Evolutionary conservation across 768 basidiomycete species (phyloP).

Genomic region (Suillus subluteus): DNA sequence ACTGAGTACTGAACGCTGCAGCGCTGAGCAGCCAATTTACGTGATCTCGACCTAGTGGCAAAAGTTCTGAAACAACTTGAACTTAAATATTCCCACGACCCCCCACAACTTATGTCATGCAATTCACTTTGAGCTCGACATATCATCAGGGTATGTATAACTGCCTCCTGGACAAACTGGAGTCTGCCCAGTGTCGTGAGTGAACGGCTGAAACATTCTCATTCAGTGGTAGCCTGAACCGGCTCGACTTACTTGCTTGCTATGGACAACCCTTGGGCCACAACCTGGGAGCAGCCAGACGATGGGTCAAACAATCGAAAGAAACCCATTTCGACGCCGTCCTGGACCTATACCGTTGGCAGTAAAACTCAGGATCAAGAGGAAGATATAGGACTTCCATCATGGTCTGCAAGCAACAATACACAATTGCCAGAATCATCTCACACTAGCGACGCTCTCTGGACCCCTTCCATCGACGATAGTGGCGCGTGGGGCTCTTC

Average conservation of each 20-base stretch:
- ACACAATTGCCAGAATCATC: slow-evolving; percentile 54
- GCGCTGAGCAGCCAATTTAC: too few relatives aligned
- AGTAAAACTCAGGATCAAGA: slow-evolving; percentile 40
- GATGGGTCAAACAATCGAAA: slow-evolving; percentile 23
- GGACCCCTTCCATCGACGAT: slow-evolving; percentile 33
- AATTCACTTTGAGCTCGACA: neutral
- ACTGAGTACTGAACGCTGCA: too few relatives aligned
- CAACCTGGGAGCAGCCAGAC: slow-evolving; percentile 63
- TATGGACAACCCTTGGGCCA: slow-evolving; percentile 82
- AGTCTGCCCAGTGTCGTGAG: neutral
- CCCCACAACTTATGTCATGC: neutral
- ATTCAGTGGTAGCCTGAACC: neutral
- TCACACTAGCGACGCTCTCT: slow-evolving; percentile 42
- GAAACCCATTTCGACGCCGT: slow-evolving; percentile 8
- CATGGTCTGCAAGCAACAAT: slow-evolving; percentile 54
- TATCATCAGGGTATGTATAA: neutral
- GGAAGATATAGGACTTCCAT: slow-evolving; percentile 58
- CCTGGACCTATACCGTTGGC: slow-evolving; percentile 16
- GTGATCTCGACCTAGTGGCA: too few relatives aligned
- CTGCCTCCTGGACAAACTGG: neutral
- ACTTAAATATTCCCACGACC: neutral
- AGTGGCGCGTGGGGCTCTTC: slow-evolving; percentile 16
- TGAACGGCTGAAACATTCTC: neutral
- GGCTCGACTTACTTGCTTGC: neutral
- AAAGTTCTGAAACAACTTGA: neutral